Evolutionary conservation across 371 early-diverging fungal genomes (phyloP).

Genomic region (Coemansia linderi): DNA sequence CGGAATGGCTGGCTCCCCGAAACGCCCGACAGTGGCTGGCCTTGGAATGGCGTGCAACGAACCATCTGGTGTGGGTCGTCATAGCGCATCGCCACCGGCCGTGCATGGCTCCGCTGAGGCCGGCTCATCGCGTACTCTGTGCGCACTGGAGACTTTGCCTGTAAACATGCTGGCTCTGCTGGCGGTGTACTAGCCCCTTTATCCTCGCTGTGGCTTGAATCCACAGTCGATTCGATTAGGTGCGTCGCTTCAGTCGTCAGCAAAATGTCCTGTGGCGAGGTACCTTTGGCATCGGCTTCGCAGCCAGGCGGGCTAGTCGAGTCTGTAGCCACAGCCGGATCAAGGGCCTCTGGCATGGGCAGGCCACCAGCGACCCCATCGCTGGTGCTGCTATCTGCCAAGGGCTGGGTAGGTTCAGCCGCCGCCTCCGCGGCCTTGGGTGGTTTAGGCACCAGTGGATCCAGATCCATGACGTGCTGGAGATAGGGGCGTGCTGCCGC

Average conservation of each 20-base stretch:
- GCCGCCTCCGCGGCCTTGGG: background rate
- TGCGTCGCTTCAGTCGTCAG: background rate
- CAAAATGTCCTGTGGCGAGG: background rate
- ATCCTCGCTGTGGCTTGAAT: background rate
- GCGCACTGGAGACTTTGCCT: constrained; percentile 27
- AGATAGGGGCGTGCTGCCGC: constrained; percentile 84
- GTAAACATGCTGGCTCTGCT: background rate
- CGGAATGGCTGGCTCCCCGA: constrained; percentile 77
- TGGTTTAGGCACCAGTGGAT: constrained; percentile 25
- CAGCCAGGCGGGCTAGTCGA: background rate
- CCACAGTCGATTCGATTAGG: background rate
- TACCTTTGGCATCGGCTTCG: background rate
- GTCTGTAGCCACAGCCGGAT: background rate
- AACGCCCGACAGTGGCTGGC: constrained; percentile 66
- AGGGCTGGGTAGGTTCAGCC: background rate
- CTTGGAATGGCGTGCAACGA: constrained; percentile 75
- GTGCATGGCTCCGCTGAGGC: constrained; percentile 48
- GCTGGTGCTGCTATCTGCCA: background rate
- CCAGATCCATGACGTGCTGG: constrained; percentile 51
- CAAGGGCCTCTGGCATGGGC: background rate
- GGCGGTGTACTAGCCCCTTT: background rate
- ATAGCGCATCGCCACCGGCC: constrained; percentile 32
- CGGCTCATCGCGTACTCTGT: constrained; percentile 54
- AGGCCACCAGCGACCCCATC: background rate
- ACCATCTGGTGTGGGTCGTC: constrained; percentile 79